phyloP scores from a whole-genome alignment of 805 yeast genomes.

The Wickerhamomyces ciferrii region DNA sequence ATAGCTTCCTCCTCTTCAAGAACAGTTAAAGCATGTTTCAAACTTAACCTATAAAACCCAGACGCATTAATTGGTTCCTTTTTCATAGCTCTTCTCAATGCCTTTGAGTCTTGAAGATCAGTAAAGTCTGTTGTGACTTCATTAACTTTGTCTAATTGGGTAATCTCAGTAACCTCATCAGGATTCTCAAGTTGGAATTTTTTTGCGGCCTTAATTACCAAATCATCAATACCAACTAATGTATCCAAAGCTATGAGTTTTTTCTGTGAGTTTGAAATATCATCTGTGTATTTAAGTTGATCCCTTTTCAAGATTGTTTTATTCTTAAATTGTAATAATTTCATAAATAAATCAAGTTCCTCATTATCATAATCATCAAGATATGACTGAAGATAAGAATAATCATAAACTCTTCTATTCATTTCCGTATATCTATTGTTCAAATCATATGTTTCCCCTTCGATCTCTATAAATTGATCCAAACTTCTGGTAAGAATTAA shows the following conservation, averaged over 20 bases:
- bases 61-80: background rate
- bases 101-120: background rate
- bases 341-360: background rate
- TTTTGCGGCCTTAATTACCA: background rate
- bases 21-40: background rate
- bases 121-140: background rate
- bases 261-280: background rate
- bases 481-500: background rate
- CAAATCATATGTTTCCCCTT: background rate
- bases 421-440: background rate
- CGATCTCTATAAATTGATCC: background rate
- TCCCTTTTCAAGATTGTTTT: background rate
- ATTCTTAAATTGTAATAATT: background rate
- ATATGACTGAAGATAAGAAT: background rate
- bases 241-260: background rate
- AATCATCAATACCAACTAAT: background rate
- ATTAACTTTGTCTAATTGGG: background rate
- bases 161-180: background rate
- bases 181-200: background rate
- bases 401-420: background rate
- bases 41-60: background rate
- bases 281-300: background rate
- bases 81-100: background rate
- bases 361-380: background rate
- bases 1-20: background rate